Evolutionary conservation across 177 flowering plant species (phyloP), one percentile per base, ranked within the genome.

Genomic region (Telopea speciosissima): DNA sequence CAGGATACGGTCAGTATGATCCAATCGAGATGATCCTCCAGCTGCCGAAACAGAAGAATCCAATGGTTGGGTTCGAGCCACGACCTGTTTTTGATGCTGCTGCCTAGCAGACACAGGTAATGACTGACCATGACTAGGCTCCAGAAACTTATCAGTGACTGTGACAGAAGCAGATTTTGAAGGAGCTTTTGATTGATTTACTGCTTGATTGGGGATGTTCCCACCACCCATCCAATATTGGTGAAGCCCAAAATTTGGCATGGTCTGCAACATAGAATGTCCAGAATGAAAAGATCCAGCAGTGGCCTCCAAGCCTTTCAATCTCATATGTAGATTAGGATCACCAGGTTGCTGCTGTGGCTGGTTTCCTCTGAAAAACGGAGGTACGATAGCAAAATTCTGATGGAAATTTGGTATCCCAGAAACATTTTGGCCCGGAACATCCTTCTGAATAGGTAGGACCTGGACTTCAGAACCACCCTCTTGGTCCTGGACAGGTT

Each of bases 101-200:
- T 24, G 67, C 49, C 8, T 9, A 42, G 23, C 67, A 63, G 73
- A 60, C 25, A 58, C 24, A 24, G 44, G 44, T 21, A 24, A 63
- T 26, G 26, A 63, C 23, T 63, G 73, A 42, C 67, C 11, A 60
- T 61, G 33, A 33, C n/a, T 31, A 5, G 72, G 45, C 25, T 63
- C 73, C 13, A 44, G 66, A 5, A 36, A 52, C 67, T 70, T 70
- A 52, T 63, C 62, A 26, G 24, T 68, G 62, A 5, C 62, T 52
- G 17, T 63, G 12, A 61, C 62, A 24, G 59, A 11, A 54, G 63
- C 11, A 40, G 56, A 49, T 23, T 65, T 65, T 33, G 68, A 62
- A 24, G 62, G 64, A 54, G 69, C 74, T 56, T 72, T 66, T 2
- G 69, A 72, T 21, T n/a, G 64, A 40, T 72, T 70, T 25, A 60